Conservation (phyloP, 1,284 basidiomycete species). For the Boletus smithii region DNA sequence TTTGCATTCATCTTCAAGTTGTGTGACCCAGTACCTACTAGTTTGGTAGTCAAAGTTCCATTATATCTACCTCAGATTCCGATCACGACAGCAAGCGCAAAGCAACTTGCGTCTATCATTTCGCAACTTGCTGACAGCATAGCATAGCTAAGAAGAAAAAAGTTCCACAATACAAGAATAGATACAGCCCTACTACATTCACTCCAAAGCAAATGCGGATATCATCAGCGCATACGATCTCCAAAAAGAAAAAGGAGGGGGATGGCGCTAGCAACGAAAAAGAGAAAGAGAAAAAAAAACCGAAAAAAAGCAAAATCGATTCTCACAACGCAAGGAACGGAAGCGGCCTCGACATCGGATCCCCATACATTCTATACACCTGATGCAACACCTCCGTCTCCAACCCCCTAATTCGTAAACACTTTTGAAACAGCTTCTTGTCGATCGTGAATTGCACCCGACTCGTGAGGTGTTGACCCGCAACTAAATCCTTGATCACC, state of each 20-base stretch:
- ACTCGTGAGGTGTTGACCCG: conserved; percentile 77
- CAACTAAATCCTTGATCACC: conserved; percentile 72
- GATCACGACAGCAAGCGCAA: no score
- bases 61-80: no score
- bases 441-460: conserved; percentile 67
- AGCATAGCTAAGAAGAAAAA: background rate
- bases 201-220: conserved; percentile 8
- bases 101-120: no score
- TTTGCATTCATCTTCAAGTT: no score
- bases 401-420: conserved; percentile 66
- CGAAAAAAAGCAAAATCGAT: no score
- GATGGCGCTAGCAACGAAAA: background rate
- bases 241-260: background rate
- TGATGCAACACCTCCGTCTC: conserved; percentile 51
- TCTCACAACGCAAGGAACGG: conserved; percentile 24
- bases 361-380: conserved; percentile 39
- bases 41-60: no score
- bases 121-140: background rate
- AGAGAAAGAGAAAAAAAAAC: background rate
- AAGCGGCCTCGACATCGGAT: conserved; percentile 16
- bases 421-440: conserved; percentile 70
- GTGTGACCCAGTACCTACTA: no score
- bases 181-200: conserved; percentile 9
- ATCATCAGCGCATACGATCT: background rate
- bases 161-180: conserved; percentile 14